Conservation (phyloP, 495 filamentous ascomycete genomes). For the Trichocladium uniseriatum region DNA sequence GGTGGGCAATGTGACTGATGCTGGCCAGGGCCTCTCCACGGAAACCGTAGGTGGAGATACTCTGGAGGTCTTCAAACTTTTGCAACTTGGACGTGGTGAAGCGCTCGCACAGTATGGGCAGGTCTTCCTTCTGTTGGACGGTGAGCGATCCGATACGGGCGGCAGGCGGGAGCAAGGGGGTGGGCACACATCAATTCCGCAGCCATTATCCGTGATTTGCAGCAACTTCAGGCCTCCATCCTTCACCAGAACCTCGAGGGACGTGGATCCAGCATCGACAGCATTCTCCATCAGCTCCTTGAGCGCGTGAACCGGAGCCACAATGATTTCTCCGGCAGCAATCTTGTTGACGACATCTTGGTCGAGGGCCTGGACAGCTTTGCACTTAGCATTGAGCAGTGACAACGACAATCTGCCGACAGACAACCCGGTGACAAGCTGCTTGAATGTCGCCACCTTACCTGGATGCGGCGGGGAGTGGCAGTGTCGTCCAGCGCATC, state of each 20-base stretch:
- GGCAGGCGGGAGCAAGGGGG: background rate
- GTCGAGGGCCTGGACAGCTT: constrained; percentile 59
- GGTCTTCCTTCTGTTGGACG: constrained; percentile 63
- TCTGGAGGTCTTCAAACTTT: constrained; percentile 85
- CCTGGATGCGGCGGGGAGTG: constrained; percentile 61
- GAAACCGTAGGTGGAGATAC: constrained; percentile 93
- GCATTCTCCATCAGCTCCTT: constrained; percentile 98
- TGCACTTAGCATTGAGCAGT: constrained; percentile 4
- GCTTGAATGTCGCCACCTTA: constrained; percentile 3
- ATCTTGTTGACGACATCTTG: constrained; percentile 98
- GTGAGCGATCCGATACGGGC: constrained; percentile 9
- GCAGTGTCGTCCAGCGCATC: constrained; percentile 28
- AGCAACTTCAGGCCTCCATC: constrained; percentile 95
- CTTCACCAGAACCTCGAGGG: constrained; percentile 84
- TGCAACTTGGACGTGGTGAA: constrained; percentile 97
- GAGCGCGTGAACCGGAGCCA: constrained; percentile 90
- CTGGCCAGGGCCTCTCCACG: constrained; percentile 94
- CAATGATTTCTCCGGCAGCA: constrained; percentile 97
- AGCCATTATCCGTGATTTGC: constrained; percentile 96
- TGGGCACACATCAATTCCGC: constrained; percentile 75
- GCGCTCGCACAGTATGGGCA: constrained; percentile 88
- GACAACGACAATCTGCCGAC: too few relatives aligned
- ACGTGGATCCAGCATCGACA: constrained; percentile 91
- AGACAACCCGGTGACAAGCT: too few relatives aligned
- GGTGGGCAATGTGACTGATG: constrained; percentile 97